A percentile compares a stretch with the other conserved stretches of the same genome.
These are phyloP conservation scores for Saturnispora quitensis DNA, from an alignment of 805 yeast species.

Conservation along the genomic window DNA sequence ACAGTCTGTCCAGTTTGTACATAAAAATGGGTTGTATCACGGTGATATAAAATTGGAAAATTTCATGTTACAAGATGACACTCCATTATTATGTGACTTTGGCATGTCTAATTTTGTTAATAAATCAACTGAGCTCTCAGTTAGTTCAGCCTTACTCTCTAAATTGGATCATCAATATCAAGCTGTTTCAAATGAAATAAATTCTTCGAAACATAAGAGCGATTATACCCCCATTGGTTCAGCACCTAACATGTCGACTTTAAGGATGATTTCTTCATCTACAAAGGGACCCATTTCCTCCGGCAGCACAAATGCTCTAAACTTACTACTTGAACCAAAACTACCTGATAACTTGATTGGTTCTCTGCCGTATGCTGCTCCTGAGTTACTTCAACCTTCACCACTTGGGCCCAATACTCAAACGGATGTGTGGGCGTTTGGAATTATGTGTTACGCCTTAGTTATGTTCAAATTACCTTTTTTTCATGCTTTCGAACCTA, in stretches of 20 bases:
- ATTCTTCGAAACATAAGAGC: background rate
- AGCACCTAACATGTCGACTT: background rate
- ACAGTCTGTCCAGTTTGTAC: slow-evolving; percentile 54
- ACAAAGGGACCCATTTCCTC: background rate
- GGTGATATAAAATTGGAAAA: slow-evolving; percentile 82
- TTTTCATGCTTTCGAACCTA: slow-evolving; percentile 74
- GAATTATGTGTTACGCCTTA: slow-evolving; percentile 68
- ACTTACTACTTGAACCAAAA: background rate
- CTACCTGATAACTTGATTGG: slow-evolving; percentile 41
- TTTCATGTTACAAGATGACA: slow-evolving; percentile 47
- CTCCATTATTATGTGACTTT: slow-evolving; percentile 71
- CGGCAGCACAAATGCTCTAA: slow-evolving; percentile 3
- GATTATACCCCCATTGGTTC: background rate
- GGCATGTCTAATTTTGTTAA: slow-evolving; percentile 53
- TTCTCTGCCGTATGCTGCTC: slow-evolving; percentile 87
- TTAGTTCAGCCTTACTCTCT: background rate
- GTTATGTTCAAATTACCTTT: slow-evolving; percentile 71
- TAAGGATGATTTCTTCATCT: background rate
- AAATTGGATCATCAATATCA: slow-evolving; percentile 1
- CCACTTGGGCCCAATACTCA: slow-evolving; percentile 52
- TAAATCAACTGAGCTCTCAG: background rate
- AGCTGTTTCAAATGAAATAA: background rate
- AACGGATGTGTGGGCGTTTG: slow-evolving; percentile 89
- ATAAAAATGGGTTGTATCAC: slow-evolving; percentile 55
- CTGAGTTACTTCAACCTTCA: slow-evolving; percentile 61